Conservation (phyloP, 345 rosid species). For the Turnera subulata region DNA sequence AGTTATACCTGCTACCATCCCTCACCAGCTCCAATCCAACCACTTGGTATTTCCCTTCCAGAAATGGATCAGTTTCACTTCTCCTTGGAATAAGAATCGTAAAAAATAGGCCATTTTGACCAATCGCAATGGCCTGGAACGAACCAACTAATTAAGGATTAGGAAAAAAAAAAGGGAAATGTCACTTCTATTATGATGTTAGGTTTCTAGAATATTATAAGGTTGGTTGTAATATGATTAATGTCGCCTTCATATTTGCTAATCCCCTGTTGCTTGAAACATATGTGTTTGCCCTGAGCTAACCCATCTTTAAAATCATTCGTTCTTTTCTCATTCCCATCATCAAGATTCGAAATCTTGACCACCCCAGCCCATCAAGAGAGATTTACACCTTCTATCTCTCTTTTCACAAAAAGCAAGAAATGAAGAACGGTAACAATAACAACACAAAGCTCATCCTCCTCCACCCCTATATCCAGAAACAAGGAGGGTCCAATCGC, state of each 20-base stretch:
- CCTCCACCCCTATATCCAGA: conserved; percentile 85
- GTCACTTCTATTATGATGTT: not conserved
- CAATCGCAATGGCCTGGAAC: conserved; percentile 6
- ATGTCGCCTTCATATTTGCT: conserved; percentile 36
- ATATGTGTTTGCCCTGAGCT: conserved; percentile 11
- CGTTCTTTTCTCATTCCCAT: conserved; percentile 24
- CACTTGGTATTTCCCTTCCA: conserved; percentile 17
- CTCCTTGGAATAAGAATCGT: not conserved
- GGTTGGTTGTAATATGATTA: conserved; percentile 19
- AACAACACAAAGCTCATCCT: conserved; percentile 89
- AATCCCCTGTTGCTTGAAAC: conserved; percentile 15
- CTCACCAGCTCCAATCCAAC: conserved; percentile 42
- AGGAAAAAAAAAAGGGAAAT: too few relatives aligned
- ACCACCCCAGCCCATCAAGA: conserved; percentile 10
- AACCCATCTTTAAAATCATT: conserved; percentile 32
- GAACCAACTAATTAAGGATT: too few relatives aligned
- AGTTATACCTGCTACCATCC: conserved; percentile 21
- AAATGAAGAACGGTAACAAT: conserved; percentile 57
- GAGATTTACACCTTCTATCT: not conserved
- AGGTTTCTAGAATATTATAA: conserved; percentile 3
- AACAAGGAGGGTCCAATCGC: conserved; percentile 77
- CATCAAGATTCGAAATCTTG: conserved; percentile 27
- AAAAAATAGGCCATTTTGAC: not conserved
- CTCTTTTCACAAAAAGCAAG: not conserved
- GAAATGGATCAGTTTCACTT: not conserved